phyloP scores from a whole-genome alignment of 73 alveolate genomes.

The Paraurostyla sp. region DNA sequence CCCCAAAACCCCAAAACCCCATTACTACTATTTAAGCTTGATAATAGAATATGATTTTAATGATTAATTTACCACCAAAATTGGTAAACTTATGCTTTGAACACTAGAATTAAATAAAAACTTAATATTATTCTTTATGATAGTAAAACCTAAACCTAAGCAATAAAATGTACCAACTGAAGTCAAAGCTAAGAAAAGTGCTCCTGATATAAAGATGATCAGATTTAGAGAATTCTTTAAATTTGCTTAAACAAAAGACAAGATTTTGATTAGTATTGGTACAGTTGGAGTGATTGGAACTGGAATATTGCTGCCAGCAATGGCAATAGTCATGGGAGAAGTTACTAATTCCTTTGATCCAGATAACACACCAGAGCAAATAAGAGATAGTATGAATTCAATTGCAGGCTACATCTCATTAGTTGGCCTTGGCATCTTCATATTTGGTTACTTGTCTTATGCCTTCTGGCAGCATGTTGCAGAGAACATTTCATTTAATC shows the following conservation, averaged over 20 bases:
- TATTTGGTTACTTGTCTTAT: not conserved
- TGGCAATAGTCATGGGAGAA: constrained; percentile 74
- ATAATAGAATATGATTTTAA: too few species aligned
- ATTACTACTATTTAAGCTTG: too few species aligned
- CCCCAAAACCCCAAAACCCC: too few species aligned
- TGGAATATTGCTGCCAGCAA: constrained; percentile 77
- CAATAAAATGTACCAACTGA: too few species aligned
- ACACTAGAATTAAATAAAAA: too few species aligned
- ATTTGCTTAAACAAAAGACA: constrained; percentile 65
- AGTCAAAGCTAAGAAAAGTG: too few species aligned
- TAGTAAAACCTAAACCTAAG: too few species aligned
- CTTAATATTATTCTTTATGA: too few species aligned
- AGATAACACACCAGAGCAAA: not conserved
- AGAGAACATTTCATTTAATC: not conserved
- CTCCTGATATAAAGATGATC: too few species aligned
- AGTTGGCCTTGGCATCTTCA: not conserved
- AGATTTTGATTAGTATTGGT: constrained; percentile 63
- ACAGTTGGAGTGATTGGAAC: constrained; percentile 54
- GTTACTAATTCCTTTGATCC: constrained; percentile 75
- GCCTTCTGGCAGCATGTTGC: not conserved
- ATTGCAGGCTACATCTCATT: not conserved
- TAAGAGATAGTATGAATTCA: not conserved
- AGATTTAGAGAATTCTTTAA: too few species aligned
- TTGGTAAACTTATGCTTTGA: too few species aligned
- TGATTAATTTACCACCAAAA: too few species aligned